A percentile compares a stretch with the other conserved stretches of the same genome.
Conservation (phyloP, 345 rosid species). For the rapeseed (Brassica napus) region Da-Ae NC_063438.1:8990501-8991000, state of each 20-base stretch:
- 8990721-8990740: slow-evolving; percentile 1
- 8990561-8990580: background rate
- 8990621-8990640: background rate
- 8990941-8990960: slow-evolving; percentile 61
- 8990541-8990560: background rate
- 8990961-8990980: background rate
- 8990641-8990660: background rate
- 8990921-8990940: slow-evolving; percentile 49
- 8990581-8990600: slow-evolving; percentile 6
- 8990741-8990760: slow-evolving; percentile 29
- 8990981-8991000: background rate
- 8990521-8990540: slow-evolving; percentile 1
- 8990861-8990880: slow-evolving; percentile 41
- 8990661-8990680: background rate
- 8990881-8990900: slow-evolving; percentile 46
- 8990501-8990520: background rate
- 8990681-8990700: background rate
- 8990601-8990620: background rate
- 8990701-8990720: slow-evolving; percentile 27
- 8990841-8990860: background rate
- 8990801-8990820: background rate
- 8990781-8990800: slow-evolving; percentile 34
- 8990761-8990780: slow-evolving; percentile 32
- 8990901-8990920: slow-evolving; percentile 52
- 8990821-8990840: background rate